Conservation (phyloP, 1,139 yeast genomes). For the Nadsonia starkeyi-henricii region DNA sequence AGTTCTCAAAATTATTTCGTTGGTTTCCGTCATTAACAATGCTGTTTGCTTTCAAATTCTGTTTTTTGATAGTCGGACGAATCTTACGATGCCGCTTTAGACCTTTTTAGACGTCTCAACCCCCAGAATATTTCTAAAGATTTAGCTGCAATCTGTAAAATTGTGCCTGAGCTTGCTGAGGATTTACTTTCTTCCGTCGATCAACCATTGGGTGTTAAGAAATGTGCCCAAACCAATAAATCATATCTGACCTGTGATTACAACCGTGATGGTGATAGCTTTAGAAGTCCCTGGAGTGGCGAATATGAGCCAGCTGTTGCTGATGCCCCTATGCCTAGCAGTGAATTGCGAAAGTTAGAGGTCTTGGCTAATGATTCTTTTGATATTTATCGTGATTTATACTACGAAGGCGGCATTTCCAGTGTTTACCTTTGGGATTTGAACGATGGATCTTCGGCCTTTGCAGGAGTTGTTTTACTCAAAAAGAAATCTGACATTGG, state of each 20-base stretch:
- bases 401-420: conserved; percentile 86
- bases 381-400: conserved; percentile 82
- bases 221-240: conserved; percentile 49
- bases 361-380: conserved; percentile 76
- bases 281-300: conserved; percentile 86
- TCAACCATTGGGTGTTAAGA: conserved; percentile 53
- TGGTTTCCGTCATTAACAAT: no score
- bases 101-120: conserved; percentile 71
- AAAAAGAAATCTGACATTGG: conserved; percentile 41
- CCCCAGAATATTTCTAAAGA: conserved; percentile 57
- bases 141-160: conserved; percentile 52
- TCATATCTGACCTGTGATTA: conserved; percentile 80
- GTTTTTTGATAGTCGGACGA: conserved; percentile 34
- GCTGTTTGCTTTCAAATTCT: not conserved
- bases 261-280: conserved; percentile 87
- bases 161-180: conserved; percentile 75
- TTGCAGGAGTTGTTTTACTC: conserved; percentile 85
- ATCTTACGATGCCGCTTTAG: conserved; percentile 75
- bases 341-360: conserved; percentile 58
- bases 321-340: conserved; percentile 63
- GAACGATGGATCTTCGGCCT: conserved; percentile 29
- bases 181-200: conserved; percentile 81
- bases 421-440: conserved; percentile 89
- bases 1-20: no score
- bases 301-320: conserved; percentile 53